Base-by-base conservation (phyloP, 345 rosid genomes). In the Rhizophora apiculata region DNA sequence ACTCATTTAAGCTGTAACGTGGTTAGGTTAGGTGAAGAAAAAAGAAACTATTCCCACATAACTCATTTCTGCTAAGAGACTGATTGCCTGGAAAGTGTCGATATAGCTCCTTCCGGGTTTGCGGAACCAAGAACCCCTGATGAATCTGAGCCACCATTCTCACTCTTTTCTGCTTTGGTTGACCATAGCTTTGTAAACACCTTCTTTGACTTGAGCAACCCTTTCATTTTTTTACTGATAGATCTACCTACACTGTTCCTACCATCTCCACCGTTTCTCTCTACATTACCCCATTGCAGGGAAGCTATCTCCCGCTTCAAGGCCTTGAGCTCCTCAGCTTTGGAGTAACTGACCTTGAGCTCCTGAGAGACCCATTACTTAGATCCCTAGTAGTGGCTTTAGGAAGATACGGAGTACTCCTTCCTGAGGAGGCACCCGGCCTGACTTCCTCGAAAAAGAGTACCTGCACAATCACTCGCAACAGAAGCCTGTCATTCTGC, bases 381-480 rank as follows among this genome's bases (percentile, higher is more conserved):
- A 92, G 81, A 30, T 89, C 91, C 77, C 81, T 71, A 15, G 9
- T 37, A 37, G 73, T 74, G 66, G 83, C 80, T 72, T 68, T 85
- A 4, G 96, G 87, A 3, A 91, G 80, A 72, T 89, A 94, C 0
- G 97, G 96, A 16, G 92, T 92, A 84, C 93, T 92, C 32, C 92
- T 83, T 46, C 96, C 97, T 1, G 97, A 92, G 0, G 88, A 82
- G 15, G 92, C 92, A 6, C 90, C 83, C 6, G 69, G 82, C 71
- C 92, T 79, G 49, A 88, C 90, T 78, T 89, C 96, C 77, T 92
- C 97, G 0, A 89, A 92, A 79, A 89, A 91, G 67, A 89, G 93
- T 59, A 87, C 87, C 75, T 87, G 97, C 8, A 89, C 93, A 29
- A 91, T 88, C 1, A 89, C 93, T 2, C 97, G 89, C 60, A 89